Percentiles rank a stretch among this genome's conserved stretches.
phyloP scores from a whole-genome alignment of 164 flowering plant species.

The Chloranthus sessilifolius region DNA sequence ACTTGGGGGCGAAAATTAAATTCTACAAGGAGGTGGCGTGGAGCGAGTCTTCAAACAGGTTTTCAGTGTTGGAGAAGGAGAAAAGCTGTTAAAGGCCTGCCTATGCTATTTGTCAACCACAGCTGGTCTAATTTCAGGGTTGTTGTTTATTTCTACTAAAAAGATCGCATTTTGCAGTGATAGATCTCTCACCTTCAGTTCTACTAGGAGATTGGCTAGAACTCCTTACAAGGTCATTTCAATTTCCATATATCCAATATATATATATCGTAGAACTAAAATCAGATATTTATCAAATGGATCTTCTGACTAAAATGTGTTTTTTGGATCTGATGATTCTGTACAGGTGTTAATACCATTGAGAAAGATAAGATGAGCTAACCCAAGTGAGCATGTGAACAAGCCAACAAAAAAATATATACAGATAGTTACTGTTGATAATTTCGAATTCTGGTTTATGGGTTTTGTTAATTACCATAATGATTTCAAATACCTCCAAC shows the following conservation, averaged over 20 bases:
- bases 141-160: slow-evolving; percentile 43
- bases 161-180: slow-evolving; percentile 48
- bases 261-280: no score
- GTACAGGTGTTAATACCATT: slow-evolving; percentile 42
- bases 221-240: slow-evolving; percentile 39
- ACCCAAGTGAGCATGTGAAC: slow-evolving; percentile 28
- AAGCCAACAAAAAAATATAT: slow-evolving; percentile 43
- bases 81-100: slow-evolving; percentile 39
- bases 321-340: not conserved
- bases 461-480: slow-evolving; percentile 42
- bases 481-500: slow-evolving; percentile 30
- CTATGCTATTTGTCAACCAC: slow-evolving; percentile 53
- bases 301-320: not conserved
- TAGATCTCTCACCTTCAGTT: slow-evolving; percentile 30
- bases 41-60: slow-evolving; percentile 29
- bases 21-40: slow-evolving; percentile 39
- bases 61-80: slow-evolving; percentile 32
- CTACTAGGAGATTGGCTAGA: slow-evolving; percentile 25
- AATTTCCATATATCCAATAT: not conserved
- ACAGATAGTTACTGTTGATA: slow-evolving; percentile 35
- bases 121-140: slow-evolving; percentile 52
- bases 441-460: slow-evolving; percentile 56
- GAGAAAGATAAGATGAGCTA: slow-evolving; percentile 27
- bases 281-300: not conserved
- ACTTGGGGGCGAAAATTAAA: slow-evolving; percentile 39